Base-by-base conservation (phyloP, 176 grass and related monocot genomes). In the Oryza brachyantha region DNA sequence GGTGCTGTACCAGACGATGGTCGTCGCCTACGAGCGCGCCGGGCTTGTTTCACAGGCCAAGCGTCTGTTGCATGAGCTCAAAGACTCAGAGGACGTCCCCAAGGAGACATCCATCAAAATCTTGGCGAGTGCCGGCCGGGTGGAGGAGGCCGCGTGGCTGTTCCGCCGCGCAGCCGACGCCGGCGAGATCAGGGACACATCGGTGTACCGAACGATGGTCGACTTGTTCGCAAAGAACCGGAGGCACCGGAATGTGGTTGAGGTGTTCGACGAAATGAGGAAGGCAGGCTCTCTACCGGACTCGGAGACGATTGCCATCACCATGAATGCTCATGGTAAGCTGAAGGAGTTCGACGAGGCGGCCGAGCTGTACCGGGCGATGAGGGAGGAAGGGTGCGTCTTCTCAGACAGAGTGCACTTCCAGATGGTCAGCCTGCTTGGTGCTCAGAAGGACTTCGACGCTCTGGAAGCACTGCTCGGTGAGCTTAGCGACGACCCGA, bases 1-100 rank as follows among this genome's bases (percentile, higher is more conserved):
- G 0, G 95, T 98, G 68, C 82, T 98, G 65, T 94, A 94, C 83
- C 96, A 98, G 86, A 98, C 92, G 3, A 98, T 98, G 90, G 88
- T 98, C 3, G 96, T 91, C 29, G 87, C 75, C 17, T 98, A 94
- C n/a, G 90, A 98, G 78, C 88, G 96, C 36, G 83, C 90, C 5
- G 90, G 90, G 12, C 85, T 89, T 13, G 96, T 94, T 1, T 79
- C 83, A 0, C 60, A 94, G 35, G 83, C 92, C 28, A 98, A 85
- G 80, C 85, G 90, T 16, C 75, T 94, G 83, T 54, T 94, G 78
- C 96, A 85, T 22, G 92, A 98, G 35, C 87, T 94, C 40, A 85
- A 88, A 61, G 77, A 92, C 40, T 80, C 80, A 21, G 90, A 92
- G 43, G 74, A 75, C 80, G 78, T 98, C 39, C 37, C 89, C 31